Conservation (phyloP, 2,329 filamentous ascomycete species). For the Sporothrix phasma region DNA sequence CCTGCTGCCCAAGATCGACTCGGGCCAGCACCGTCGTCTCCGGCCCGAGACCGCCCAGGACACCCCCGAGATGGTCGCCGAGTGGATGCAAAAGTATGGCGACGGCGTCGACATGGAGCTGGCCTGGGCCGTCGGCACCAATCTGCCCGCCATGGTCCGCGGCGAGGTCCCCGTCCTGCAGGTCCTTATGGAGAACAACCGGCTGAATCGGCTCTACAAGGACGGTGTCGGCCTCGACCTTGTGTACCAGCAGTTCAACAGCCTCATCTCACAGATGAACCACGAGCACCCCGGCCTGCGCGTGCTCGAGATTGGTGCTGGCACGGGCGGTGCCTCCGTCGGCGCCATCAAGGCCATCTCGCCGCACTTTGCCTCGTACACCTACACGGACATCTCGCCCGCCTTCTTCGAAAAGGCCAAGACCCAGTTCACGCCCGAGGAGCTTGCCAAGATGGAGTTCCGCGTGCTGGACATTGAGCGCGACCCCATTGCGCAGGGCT, state of each 20-base stretch:
- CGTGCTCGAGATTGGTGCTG: conserved; percentile 32
- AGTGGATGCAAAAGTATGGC: not conserved
- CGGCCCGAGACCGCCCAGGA: conserved; percentile 1
- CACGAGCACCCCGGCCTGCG: conserved; percentile 21
- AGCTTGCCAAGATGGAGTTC: conserved; percentile 22
- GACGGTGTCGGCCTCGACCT: conserved; percentile 19
- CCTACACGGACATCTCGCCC: conserved; percentile 19
- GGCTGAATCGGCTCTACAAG: conserved; percentile 28
- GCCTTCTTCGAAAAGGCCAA: conserved; percentile 26
- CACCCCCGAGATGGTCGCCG: conserved; percentile 12
- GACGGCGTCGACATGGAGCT: conserved; percentile 16
- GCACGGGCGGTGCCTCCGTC: conserved; percentile 21
- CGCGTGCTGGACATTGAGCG: conserved; percentile 27
- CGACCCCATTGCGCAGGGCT: conserved; percentile 27
- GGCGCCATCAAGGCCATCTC: conserved; percentile 18
- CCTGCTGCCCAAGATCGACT: conserved; percentile 14
- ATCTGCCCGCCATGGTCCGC: conserved; percentile 14
- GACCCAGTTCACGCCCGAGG: conserved; percentile 22
- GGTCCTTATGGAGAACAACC: conserved; percentile 26
- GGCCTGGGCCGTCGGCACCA: conserved; percentile 13
- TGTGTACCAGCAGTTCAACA: conserved; percentile 21
- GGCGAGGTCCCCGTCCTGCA: conserved; percentile 23
- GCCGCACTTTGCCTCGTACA: conserved; percentile 19
- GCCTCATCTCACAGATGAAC: conserved; percentile 13
- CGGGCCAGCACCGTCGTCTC: conserved; percentile 13